Conservation (phyloP, 1,284 basidiomycete genomes). For the Cutaneotrichosporon spelunceum region DNA sequence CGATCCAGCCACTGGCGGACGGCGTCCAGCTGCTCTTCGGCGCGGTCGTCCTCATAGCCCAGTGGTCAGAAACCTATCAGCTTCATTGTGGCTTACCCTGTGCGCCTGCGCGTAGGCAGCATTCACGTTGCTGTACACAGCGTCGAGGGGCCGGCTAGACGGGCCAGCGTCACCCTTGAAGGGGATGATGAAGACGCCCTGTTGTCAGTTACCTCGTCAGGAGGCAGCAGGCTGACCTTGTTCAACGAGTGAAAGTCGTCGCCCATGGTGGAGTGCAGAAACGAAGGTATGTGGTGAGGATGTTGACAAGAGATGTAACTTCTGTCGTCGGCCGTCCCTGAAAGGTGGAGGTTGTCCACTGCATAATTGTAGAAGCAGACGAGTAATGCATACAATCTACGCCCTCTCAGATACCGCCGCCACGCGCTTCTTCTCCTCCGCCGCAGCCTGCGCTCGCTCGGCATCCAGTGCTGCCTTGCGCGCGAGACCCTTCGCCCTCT, state of each 20-base stretch:
- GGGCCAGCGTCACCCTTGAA: slow-evolving; percentile 23
- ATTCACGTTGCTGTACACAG: slow-evolving; percentile 27
- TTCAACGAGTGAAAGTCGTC: slow-evolving; percentile 37
- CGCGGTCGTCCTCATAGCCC: slow-evolving; percentile 29
- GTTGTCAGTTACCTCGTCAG: neutral
- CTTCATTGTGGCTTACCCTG: slow-evolving; percentile 19
- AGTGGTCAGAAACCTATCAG: slow-evolving; percentile 11
- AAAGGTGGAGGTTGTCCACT: neutral
- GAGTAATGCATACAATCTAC: neutral
- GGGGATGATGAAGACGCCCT: slow-evolving; percentile 43
- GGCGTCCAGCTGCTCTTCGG: slow-evolving; percentile 37
- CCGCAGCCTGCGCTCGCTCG: neutral
- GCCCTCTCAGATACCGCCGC: neutral
- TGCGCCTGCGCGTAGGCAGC: slow-evolving; percentile 24
- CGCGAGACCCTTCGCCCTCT: slow-evolving; percentile 23
- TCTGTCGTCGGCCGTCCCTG: neutral
- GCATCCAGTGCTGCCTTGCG: slow-evolving; percentile 26
- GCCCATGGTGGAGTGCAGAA: slow-evolving; percentile 21
- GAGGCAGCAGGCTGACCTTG: slow-evolving; percentile 26
- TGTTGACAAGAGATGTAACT: neutral
- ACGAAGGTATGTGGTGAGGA: neutral
- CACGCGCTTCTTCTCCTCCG: slow-evolving; percentile 19
- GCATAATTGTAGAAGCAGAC: neutral
- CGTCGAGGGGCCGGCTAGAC: slow-evolving; percentile 22
- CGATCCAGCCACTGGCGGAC: slow-evolving; percentile 39